Conservation (phyloP, 148 eudicot species). For the Nepenthes mirabilis region DNA sequence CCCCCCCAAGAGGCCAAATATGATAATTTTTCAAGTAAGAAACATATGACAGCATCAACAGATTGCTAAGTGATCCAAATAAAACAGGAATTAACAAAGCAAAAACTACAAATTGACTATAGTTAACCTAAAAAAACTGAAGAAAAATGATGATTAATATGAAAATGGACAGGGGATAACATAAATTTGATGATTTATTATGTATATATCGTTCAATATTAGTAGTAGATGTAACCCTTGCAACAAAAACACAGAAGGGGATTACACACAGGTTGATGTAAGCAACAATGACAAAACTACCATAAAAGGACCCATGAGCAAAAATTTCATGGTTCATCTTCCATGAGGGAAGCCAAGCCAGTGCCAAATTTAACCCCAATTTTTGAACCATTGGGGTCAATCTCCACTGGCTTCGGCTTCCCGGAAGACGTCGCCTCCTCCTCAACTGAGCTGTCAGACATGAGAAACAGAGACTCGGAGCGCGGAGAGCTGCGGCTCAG, state of each 20-base stretch:
- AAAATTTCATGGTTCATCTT: conserved; percentile 35
- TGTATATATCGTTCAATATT: too few species aligned
- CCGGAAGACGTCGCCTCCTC: conserved; percentile 19
- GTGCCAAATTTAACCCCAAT: conserved; percentile 11
- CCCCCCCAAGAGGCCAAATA: too few species aligned
- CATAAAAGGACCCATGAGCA: conserved; percentile 8
- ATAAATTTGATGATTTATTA: too few species aligned
- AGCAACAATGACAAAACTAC: conserved; percentile 12
- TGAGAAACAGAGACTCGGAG: conserved; percentile 23
- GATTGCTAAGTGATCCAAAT: too few species aligned
- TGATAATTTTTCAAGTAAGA: too few species aligned
- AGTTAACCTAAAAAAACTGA: too few species aligned
- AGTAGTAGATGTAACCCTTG: conserved; percentile 30
- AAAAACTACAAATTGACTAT: too few species aligned
- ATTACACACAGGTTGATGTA: conserved; percentile 11
- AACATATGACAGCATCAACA: too few species aligned
- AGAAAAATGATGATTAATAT: too few species aligned
- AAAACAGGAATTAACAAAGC: too few species aligned
- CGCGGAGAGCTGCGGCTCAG: conserved; percentile 9
- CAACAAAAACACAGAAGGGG: conserved; percentile 44
- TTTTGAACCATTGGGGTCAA: conserved; percentile 16
- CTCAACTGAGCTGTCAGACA: conserved; percentile 39
- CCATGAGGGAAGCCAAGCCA: background rate
- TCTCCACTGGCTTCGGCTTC: conserved; percentile 15
- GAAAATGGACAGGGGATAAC: too few species aligned